Evolutionary conservation across 768 basidiomycete genomes (phyloP).

Genomic region (Termitomyces sp.): DNA sequence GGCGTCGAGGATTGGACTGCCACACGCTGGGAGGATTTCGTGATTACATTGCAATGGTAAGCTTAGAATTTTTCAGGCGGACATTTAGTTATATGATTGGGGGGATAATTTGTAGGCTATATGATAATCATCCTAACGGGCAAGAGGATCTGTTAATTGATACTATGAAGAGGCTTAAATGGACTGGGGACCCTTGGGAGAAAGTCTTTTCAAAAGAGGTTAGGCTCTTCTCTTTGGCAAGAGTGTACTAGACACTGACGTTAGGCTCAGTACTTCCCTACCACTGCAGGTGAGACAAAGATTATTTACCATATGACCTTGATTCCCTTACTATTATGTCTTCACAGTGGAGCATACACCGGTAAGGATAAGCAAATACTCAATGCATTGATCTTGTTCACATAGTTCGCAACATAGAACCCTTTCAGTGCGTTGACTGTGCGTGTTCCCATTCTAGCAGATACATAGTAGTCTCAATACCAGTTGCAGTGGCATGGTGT

Average conservation of each 20-base stretch:
- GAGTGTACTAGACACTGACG: not conserved
- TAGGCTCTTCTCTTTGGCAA: not conserved
- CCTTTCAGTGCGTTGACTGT: conserved; percentile 41
- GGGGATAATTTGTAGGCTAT: conserved; percentile 30
- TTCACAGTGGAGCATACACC: conserved; percentile 23
- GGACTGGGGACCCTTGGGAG: conserved; percentile 49
- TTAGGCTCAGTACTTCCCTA: conserved; percentile 39
- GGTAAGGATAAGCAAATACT: conserved; percentile 10
- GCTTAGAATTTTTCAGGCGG: not conserved
- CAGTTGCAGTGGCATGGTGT: conserved; percentile 47
- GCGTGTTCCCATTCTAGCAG: not conserved
- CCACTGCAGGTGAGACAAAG: conserved; percentile 23
- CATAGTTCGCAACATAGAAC: conserved; percentile 21
- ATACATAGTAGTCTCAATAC: not conserved
- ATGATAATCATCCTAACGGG: conserved; percentile 45
- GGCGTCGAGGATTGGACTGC: conserved; percentile 50
- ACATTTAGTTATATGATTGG: not conserved
- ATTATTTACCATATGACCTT: not conserved
- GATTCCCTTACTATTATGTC: not conserved
- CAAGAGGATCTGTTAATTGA: conserved; percentile 43
- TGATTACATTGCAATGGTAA: conserved; percentile 50
- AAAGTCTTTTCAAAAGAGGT: conserved; percentile 43
- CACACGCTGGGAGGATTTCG: conserved; percentile 56
- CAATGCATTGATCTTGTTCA: not conserved
- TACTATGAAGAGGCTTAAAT: conserved; percentile 48